Evolutionary conservation across 208 protist genomes (phyloP).

Genomic region (Crithidia mellificae): DNA sequence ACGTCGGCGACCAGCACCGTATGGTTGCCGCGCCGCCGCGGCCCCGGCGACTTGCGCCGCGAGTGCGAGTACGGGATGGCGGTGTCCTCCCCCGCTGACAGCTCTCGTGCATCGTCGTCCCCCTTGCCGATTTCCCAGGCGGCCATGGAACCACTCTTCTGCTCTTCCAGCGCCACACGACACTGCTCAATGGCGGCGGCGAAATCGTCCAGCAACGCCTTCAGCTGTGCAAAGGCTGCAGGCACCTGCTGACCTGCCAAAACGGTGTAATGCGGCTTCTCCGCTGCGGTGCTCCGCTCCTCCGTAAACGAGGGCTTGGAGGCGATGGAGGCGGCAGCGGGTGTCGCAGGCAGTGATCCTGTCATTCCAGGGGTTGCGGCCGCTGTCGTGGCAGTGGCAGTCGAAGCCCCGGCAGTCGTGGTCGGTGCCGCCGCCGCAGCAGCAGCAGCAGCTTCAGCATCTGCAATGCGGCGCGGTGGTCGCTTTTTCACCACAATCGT

Average conservation of each 20-base stretch:
- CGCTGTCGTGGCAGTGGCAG: background rate
- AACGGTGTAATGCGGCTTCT: background rate
- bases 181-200: constrained; percentile 24
- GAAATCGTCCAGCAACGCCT: constrained; percentile 29
- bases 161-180: constrained; percentile 15
- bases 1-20: constrained; percentile 20
- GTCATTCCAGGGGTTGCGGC: background rate
- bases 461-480: constrained; percentile 9
- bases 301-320: background rate
- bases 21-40: background rate
- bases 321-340: background rate
- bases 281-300: background rate
- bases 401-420: too few relatives aligned
- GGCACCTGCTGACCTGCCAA: constrained; percentile 1
- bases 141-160: constrained; percentile 3
- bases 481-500: constrained; percentile 20
- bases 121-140: constrained; percentile 6
- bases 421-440: too few relatives aligned
- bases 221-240: constrained; percentile 12
- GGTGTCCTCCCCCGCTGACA: background rate
- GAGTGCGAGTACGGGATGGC: background rate
- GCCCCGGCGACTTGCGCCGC: constrained; percentile 5
- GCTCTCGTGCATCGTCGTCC: background rate
- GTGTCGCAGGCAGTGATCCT: background rate
- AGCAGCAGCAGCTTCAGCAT: constrained; percentile 7